Evolutionary conservation across 2,329 filamentous ascomycete species (phyloP).

Genomic region (Bipolaris sorokiniana): DNA sequence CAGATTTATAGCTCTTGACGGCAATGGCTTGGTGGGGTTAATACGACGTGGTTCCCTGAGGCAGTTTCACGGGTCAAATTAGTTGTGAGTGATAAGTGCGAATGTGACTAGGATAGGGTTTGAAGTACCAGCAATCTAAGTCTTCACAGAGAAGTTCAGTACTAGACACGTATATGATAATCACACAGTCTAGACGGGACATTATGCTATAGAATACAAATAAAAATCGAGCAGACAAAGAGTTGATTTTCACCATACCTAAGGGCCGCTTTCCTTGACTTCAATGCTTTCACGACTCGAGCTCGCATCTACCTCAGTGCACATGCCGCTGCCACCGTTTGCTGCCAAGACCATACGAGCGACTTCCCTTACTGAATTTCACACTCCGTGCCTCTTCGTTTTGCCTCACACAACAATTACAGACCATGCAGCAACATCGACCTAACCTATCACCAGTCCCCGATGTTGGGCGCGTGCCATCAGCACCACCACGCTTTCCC

Average conservation of each 20-base stretch:
- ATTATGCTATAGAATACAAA: neutral
- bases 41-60: neutral
- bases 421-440: slow-evolving; percentile 6
- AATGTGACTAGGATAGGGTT: neutral
- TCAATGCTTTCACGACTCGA: neutral
- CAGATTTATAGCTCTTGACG: neutral
- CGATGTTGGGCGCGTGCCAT: neutral
- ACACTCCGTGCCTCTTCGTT: neutral
- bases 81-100: neutral
- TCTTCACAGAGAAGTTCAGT: neutral
- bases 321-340: neutral
- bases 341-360: neutral
- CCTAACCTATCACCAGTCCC: neutral
- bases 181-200: neutral
- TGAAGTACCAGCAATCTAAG: neutral
- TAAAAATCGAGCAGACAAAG: neutral
- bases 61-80: neutral
- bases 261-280: neutral
- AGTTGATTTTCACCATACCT: neutral
- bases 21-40: neutral
- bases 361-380: neutral
- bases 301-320: neutral
- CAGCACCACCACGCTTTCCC: slow-evolving; percentile 1
- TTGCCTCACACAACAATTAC: neutral
- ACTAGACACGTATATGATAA: neutral